A percentile compares a stretch with the other conserved stretches of the same genome.
These are phyloP conservation scores for Xylaria bambusicola DNA, from an alignment of 495 filamentous ascomycete genomes.

Conservation along the genomic window DNA sequence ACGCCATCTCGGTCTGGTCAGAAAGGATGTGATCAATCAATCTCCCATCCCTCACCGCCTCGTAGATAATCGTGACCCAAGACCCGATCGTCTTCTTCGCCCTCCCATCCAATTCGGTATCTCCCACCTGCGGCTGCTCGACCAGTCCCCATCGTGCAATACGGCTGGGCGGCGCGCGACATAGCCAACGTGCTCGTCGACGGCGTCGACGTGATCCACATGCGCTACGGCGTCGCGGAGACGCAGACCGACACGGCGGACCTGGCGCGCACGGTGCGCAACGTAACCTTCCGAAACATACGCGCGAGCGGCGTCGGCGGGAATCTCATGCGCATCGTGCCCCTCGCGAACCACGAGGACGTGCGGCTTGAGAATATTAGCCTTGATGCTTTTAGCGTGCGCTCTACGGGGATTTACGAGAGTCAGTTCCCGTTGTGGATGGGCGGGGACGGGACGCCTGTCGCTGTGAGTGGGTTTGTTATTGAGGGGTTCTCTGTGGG, in stretches of 20 bases:
- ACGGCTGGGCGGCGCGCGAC: conserved; percentile 33
- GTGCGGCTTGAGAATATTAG: conserved; percentile 18
- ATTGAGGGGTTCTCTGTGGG: not conserved
- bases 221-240: conserved; percentile 21
- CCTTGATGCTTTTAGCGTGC: conserved; percentile 6
- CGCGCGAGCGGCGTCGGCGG: conserved; percentile 8
- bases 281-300: conserved; percentile 10
- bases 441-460: not conserved
- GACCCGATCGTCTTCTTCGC: too few relatives aligned
- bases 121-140: too few relatives aligned
- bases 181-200: conserved; percentile 27
- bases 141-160: conserved; percentile 33
- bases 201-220: conserved; percentile 32
- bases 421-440: not conserved
- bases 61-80: too few relatives aligned
- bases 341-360: conserved; percentile 15
- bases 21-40: too few relatives aligned
- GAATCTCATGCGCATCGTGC: conserved; percentile 11
- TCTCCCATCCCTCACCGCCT: too few relatives aligned
- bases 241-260: not conserved
- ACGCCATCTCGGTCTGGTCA: too few relatives aligned
- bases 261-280: not conserved
- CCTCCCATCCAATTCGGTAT: too few relatives aligned
- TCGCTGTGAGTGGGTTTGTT: not conserved
- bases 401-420: not conserved